Evolutionary conservation across 2,329 filamentous ascomycete genomes (phyloP), one percentile per base, ranked within the genome.

Genomic region (Fusarium mundagurra): DNA sequence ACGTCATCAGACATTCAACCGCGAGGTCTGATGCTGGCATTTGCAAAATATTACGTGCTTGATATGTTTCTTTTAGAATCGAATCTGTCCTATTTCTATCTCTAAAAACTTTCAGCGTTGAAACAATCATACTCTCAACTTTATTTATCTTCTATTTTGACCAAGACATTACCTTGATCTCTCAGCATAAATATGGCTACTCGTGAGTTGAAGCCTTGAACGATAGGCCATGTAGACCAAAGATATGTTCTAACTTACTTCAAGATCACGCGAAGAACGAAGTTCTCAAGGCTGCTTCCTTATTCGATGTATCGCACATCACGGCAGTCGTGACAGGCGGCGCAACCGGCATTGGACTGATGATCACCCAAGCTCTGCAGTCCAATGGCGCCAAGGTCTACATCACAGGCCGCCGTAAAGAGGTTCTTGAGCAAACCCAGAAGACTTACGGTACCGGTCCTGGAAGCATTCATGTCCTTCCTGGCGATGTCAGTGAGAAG

Each of bases 361-460:
- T 68, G 65, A 68, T 68, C 4, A 54, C 64, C 1, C 54, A 68
- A 12, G 54, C 64, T 1, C 14, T 68, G 0, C 54, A 54, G 3
- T 45, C 65, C 22, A 68, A 68, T 1, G 65, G 63, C 2, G 63
- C 65, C 12, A 68, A 68, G 14, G 63, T 68, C 5, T 68, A 68
- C 14, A 68, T 68, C 18, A 68, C 65, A 3, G 64, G 65, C 1
- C 65, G 65, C 5, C 64, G 65, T 1, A 44, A 17, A 3, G 65
- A 68, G 4, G 24, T 24, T 0, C 65, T 68, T 1, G 54, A 68
- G 8, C 47, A 68, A 27, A 68, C 65, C 1, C 41, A 62, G 1
- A 62, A 62, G 47, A 20, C 24, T 0, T 68, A 68, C 3, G 12
- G 64, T 4, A 47, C 41, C 0, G 64, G 64, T 0, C 64, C 65